Conservation (phyloP, 176 grass and related monocot genomes). For the Metroxylon sagu region DNA sequence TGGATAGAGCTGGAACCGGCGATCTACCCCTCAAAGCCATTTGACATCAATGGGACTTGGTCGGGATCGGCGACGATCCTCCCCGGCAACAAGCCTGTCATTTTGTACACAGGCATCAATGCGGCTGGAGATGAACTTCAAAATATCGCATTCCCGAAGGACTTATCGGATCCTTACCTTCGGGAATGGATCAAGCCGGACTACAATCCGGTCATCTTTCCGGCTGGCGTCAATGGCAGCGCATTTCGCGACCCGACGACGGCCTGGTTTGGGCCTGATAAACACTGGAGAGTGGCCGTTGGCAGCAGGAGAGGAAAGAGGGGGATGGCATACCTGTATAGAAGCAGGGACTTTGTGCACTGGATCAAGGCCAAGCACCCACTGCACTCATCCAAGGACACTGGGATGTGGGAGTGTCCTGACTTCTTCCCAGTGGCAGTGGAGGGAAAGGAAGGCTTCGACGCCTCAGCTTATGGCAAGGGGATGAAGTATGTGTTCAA, state of each 20-base stretch:
- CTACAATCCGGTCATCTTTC: conserved; percentile 48
- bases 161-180: conserved; percentile 39
- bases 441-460: conserved; percentile 27
- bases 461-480: conserved; percentile 3
- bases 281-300: conserved; percentile 48
- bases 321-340: conserved; percentile 47
- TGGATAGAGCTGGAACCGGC: conserved; percentile 50
- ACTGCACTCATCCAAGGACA: conserved; percentile 41
- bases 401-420: conserved; percentile 88
- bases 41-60: conserved; percentile 43
- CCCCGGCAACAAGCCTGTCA: conserved; percentile 14
- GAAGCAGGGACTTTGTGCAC: conserved; percentile 47
- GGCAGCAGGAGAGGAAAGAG: conserved; percentile 22
- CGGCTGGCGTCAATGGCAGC: not conserved
- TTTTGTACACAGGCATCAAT: conserved; percentile 57
- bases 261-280: conserved; percentile 5
- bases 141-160: conserved; percentile 49
- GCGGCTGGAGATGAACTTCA: conserved; percentile 24
- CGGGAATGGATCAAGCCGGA: conserved; percentile 43
- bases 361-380: conserved; percentile 51
- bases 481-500: conserved; percentile 59
- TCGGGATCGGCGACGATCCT: conserved; percentile 50
- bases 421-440: conserved; percentile 58
- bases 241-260: not conserved
- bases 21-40: conserved; percentile 33